These are phyloP conservation scores for Bimuria novae-zelandiae DNA, from an alignment of 2,329 filamentous ascomycete genomes.

Conservation along the genomic window DNA sequence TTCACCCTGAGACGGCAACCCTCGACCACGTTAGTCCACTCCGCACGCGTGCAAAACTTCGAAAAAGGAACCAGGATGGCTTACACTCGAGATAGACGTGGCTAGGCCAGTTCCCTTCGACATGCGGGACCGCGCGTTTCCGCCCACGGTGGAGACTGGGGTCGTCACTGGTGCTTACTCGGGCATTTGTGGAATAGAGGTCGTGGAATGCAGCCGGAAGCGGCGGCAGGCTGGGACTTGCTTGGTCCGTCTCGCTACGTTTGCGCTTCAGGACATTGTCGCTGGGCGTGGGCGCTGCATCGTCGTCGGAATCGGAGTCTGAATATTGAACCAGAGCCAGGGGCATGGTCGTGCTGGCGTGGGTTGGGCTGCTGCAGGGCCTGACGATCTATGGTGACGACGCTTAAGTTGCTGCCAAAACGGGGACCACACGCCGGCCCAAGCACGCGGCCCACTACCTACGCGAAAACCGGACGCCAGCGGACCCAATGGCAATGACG, in stretches of 20 bases:
- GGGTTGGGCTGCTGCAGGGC: conserved; percentile 9
- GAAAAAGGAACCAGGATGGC: conserved; percentile 35
- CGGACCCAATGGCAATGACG: conserved; percentile 32
- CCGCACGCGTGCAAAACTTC: not conserved
- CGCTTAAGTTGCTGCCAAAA: not conserved
- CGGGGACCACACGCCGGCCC: conserved; percentile 7
- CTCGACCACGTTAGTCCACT: conserved; percentile 40
- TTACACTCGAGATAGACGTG: conserved; percentile 93
- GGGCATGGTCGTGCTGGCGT: conserved; percentile 32
- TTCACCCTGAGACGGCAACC: conserved; percentile 44
- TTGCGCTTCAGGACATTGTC: conserved; percentile 37
- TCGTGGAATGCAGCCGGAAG: conserved; percentile 83
- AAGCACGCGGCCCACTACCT: conserved; percentile 16
- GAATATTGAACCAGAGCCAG: conserved; percentile 41
- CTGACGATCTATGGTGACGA: not conserved
- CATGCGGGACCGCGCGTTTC: conserved; percentile 79
- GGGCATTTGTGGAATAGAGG: conserved; percentile 81
- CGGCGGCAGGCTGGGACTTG: conserved; percentile 62
- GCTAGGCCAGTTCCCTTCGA: conserved; percentile 88
- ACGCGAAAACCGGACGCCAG: conserved; percentile 13
- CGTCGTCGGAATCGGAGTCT: conserved; percentile 61
- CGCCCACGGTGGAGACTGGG: conserved; percentile 84
- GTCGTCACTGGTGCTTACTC: conserved; percentile 78
- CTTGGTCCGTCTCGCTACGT: conserved; percentile 23
- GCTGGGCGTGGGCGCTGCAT: conserved; percentile 14